phyloP scores from a whole-genome alignment of 2,329 filamentous ascomycete species.

The Cladorrhinum sp. region DNA sequence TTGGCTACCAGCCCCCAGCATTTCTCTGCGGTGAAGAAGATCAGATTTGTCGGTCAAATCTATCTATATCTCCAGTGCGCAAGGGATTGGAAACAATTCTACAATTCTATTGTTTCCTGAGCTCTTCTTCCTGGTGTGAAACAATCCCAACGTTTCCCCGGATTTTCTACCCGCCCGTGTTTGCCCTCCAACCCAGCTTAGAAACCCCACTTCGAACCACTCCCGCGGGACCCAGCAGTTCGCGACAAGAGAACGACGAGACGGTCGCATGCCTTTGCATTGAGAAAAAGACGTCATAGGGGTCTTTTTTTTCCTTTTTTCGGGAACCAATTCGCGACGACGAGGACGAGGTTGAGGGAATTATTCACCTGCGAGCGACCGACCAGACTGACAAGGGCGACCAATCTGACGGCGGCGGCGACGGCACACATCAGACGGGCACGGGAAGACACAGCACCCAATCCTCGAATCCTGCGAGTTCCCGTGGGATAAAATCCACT shows the following conservation, averaged over 20 bases:
- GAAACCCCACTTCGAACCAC: neutral
- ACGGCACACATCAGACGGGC: neutral
- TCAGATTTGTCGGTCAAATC: neutral
- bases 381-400: neutral
- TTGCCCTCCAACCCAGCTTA: too few species aligned
- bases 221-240: neutral
- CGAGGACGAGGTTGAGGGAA: neutral
- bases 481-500: neutral
- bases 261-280: neutral
- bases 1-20: neutral
- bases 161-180: neutral
- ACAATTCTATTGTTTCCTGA: neutral
- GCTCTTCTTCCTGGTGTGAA: neutral
- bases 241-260: neutral
- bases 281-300: neutral
- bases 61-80: neutral
- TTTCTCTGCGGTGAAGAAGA: neutral
- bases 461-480: neutral
- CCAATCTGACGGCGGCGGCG: neutral
- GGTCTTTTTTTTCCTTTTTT: neutral
- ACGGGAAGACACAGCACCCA: neutral
- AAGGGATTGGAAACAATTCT: neutral
- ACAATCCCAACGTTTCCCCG: neutral
- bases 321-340: neutral
- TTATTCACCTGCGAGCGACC: neutral